A percentile compares a stretch with the other conserved stretches of the same genome.
These are phyloP conservation scores for Alternaria ethzedia DNA, from an alignment of 2,329 filamentous ascomycete species.

Conservation along the genomic window DNA sequence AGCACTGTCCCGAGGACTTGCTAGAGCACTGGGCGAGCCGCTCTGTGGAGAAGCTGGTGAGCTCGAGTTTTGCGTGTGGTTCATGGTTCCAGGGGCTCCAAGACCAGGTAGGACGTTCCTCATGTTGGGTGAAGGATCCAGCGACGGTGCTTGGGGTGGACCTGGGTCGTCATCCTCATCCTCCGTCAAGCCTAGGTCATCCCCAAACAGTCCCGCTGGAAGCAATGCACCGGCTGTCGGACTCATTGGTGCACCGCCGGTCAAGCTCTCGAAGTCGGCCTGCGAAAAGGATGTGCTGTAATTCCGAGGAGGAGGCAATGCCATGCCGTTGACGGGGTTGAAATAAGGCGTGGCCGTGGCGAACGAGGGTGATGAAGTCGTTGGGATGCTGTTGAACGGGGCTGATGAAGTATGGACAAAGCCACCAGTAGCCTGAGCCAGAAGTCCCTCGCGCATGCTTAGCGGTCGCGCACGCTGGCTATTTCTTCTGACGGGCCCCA, in stretches of 20 bases:
- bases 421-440: slow-evolving; percentile 37
- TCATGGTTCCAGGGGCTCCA: slow-evolving; percentile 48
- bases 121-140: slow-evolving; percentile 40
- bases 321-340: slow-evolving; percentile 68
- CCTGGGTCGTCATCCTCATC: slow-evolving; percentile 41
- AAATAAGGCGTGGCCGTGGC: slow-evolving; percentile 58
- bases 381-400: slow-evolving; percentile 55
- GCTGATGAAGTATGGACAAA: slow-evolving; percentile 48
- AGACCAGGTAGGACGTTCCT: slow-evolving; percentile 50
- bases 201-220: slow-evolving; percentile 70
- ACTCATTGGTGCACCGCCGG: slow-evolving; percentile 73
- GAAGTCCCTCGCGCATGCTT: slow-evolving; percentile 47
- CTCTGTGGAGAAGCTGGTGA: slow-evolving; percentile 53
- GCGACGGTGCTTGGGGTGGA: slow-evolving; percentile 28
- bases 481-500: slow-evolving; percentile 45
- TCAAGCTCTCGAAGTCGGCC: slow-evolving; percentile 66
- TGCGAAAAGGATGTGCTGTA: slow-evolving; percentile 58
- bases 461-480: slow-evolving; percentile 51
- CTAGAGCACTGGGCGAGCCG: slow-evolving; percentile 54
- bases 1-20: slow-evolving; percentile 56
- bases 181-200: slow-evolving; percentile 63
- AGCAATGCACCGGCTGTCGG: slow-evolving; percentile 77
- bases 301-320: slow-evolving; percentile 49
- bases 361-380: slow-evolving; percentile 61
- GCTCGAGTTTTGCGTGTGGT: slow-evolving; percentile 46